Evolutionary conservation across 2,329 filamentous ascomycete genomes (phyloP), one percentile per base, ranked within the genome.

Genomic region (Cytospora piceicola): DNA sequence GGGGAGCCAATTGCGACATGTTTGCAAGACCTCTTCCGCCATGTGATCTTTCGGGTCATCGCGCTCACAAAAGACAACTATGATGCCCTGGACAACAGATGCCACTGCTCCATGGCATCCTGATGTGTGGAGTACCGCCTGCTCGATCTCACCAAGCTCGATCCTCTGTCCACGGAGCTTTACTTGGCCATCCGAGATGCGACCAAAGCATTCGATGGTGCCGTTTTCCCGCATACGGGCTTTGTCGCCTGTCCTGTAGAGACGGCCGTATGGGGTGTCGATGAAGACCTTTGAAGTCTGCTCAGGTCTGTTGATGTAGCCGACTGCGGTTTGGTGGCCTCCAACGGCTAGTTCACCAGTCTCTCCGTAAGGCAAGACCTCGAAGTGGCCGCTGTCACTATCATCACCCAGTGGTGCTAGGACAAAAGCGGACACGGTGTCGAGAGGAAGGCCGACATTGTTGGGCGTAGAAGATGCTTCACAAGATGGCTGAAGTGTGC

Each of bases 231-330:
- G 82, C 58, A 96, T 82, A 27, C 85, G 84, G 5, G 91, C 94
- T 73, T 90, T 92, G 76, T 97, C 94, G 0, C 93, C 93, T 0
- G 93, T 97, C 34, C 91, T 85, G 75, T 97, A 97, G 0, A 96
- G 79, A 4, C 83, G 81, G 4, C 92, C 93, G 73, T 88, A 89
- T 0, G 82, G 78, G 30, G 89, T 87, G 0, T 87, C 74, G 17
- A 97, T 79, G 72, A 97, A 97, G 0, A 88, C 88, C 22, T 83
- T 79, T 0, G 81, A 78, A 0, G 92, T 97, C 73, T 95, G 88
- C 57, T 94, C 88, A 0, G 87, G 85, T 14, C 92, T 85, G 72
- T 97, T 96, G 60, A 97, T 81, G 74, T 97, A 97, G 9, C 88
- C 91, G 58, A 85, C 81, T 11, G 94, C 93, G 58, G 96, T 82